These are phyloP conservation scores for Pinus albicaulis DNA, from an alignment of 75 land plant genomes.

Conservation along the genomic window DNA sequence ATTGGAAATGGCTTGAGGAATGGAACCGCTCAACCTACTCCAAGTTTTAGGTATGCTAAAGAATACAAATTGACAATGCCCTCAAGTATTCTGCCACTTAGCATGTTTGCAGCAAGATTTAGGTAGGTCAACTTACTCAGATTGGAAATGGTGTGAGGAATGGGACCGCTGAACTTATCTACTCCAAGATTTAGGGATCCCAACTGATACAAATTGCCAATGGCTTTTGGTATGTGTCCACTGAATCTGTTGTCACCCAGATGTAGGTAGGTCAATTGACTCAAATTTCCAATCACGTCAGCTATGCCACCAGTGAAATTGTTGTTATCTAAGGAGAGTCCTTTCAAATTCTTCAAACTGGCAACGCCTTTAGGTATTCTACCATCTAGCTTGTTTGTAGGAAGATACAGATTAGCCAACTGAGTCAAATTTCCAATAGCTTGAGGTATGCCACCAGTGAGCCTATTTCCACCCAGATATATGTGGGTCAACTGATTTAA, in stretches of 20 bases:
- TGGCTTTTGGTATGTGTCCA: too few species aligned
- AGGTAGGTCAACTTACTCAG: too few species aligned
- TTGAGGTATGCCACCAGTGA: slow-evolving; percentile 34
- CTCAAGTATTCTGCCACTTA: too few species aligned
- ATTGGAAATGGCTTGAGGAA: slow-evolving; percentile 46
- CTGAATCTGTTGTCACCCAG: too few species aligned
- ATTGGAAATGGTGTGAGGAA: too few species aligned
- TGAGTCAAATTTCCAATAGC: slow-evolving; percentile 47
- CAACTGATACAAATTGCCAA: too few species aligned
- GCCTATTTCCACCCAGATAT: slow-evolving; percentile 36
- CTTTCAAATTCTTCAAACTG: slow-evolving; percentile 30
- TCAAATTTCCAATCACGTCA: slow-evolving; percentile 39
- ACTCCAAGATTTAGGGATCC: too few species aligned
- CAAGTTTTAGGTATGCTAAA: slow-evolving; percentile 38
- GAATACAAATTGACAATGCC: slow-evolving; percentile 39
- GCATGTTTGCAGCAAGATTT: too few species aligned
- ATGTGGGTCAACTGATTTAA: slow-evolving; percentile 30
- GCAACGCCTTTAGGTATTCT: slow-evolving; percentile 30
- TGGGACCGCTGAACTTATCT: too few species aligned
- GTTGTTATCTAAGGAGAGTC: slow-evolving; percentile 41
- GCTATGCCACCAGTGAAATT: slow-evolving; percentile 35
- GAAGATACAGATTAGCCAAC: slow-evolving; percentile 39
- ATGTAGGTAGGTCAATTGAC: slow-evolving; percentile 34
- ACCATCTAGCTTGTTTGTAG: slow-evolving; percentile 46
- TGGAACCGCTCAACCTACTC: slow-evolving; percentile 20